Evolutionary conservation across 306 rosid genomes (phyloP), one percentile per base, ranked within the genome.

Genomic region (Rubus parviflorus): DNA sequence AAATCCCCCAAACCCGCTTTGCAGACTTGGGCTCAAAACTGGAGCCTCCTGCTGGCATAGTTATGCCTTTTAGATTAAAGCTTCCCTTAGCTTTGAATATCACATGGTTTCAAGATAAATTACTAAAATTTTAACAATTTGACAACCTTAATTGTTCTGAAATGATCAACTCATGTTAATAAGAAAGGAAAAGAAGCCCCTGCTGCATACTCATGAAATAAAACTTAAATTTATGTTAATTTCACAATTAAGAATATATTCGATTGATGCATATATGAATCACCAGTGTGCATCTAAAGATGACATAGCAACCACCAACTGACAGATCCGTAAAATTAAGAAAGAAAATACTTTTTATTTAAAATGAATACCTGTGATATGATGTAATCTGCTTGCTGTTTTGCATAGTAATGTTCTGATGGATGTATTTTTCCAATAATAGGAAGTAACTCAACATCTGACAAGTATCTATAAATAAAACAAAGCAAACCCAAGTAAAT

Each of bases 381-480:
- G 69, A 92, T 88, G 77, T 95, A 95, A 75, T 92, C 97, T 80
- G 97, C 90, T 79, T 95, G 99, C 70, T 95, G 99, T 79, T 89
- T 91, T 8, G 99, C 99, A 78, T 92, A 90, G 83, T 95, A 95
- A 77, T 74, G 96, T 85, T 95, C 99, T 13, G 99, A 88, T 45
- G 99, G 99, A 86, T 95, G 99, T 52, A 95, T 90, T 75, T 92
- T 95, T 83, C 86, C 99, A 77, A 95, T 89, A 79, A 95, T 77
- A 77, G 97, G 90, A 57, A 95, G 82, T 58, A 95, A 81, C 76
- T 95, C 97, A 67, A 23, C 80, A 83, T 89, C 88, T 76, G 99
- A 92, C 85, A 95, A 87, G 81, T 65, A 84, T 43, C 99, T 95
- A 82, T 52, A 69, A 71, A 70, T 30, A 63, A 63, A 79, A 83